Base-by-base conservation (phyloP, 148 eudicot species). In the Rheum nobile region DNA sequence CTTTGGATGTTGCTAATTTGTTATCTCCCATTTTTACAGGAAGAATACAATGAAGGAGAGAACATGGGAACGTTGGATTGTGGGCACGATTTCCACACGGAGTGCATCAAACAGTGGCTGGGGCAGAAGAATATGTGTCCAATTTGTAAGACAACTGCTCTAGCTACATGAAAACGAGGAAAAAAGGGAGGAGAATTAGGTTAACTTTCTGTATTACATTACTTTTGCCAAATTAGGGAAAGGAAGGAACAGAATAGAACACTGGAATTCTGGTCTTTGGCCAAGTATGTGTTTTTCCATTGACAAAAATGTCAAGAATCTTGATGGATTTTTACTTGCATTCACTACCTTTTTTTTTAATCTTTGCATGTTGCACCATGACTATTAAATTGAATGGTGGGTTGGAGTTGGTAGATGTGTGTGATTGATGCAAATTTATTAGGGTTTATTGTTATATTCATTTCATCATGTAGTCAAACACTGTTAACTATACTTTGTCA, bases 21-120 rank as follows among this genome's bases (percentile, higher is more conserved):
- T n/a, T n/a, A n/a, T n/a, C n/a, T n/a, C n/a, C n/a, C n/a, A n/a
- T n/a, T n/a, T n/a, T 41, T 16, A 7, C 82, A 91, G 96, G 93
- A 86, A 79, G 87, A 87, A 12, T 91, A 85, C 71, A 67, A 70
- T 17, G 21, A 37, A 0, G 93, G 88, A 21, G 93, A 91, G 34
- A 78, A 85, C 31, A 67, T 91, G 43, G 96, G 93, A 67, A 75
- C 59, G 21, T 75, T 89, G 82, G 80, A 87, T 44, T 91, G 96
- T 35, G 88, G 88, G 54, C 96, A 91, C 37, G 91, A 88, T 57
- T 91, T 85, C 67, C 96, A 91, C 68, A 73, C 85, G n/a, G 76
- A 71, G 38, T 91, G 96, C 83, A 82, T 91, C 72, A 87, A 83
- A 59, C 86, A 87, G 48, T 89, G 96, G 96, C 75, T 91, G 19